Base-by-base conservation (phyloP, 495 filamentous ascomycete species). In the Neurospora sp. region DNA sequence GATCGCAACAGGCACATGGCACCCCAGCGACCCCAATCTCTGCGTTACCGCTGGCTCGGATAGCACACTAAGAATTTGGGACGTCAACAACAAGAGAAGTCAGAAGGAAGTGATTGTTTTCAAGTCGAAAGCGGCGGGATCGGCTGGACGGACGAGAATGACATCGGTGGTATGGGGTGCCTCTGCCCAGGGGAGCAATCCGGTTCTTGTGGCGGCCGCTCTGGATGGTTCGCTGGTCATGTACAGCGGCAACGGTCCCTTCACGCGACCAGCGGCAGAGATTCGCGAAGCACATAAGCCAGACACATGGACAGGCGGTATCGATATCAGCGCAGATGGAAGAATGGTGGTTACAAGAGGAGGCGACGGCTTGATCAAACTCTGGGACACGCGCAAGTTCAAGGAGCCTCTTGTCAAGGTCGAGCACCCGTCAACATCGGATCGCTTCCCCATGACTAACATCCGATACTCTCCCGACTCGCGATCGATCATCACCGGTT, bases 371-470 rank as follows among this genome's bases (percentile, higher is more conserved):
- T 61, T 85, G 35, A 94, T 88, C 76, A 92, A 91, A 83, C 87
- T 98, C 8, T 99, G 96, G 96, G 96, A 99, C 82, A 98, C 91
- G 5, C 89, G 96, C 69, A 99, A 98, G 78, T 96, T 99, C 85
- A 98, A 96, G 80, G 84, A 89, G 35, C 94, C 96, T 7, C 86
- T 99, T 20, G 92, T 89, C 40, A 91, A 89, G 3, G 88, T 92
- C n/a, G 81, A 91, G 3, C 92, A 96, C 80, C 83, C 89, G 5
- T 96, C 96, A 4, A 97, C 92, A 38, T 94, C 94, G 4, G 87
- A 87, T 73, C 90, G 94, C 75, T 96, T 92, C 78, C 88, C 94
- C 0, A 92, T 92, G 48, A 89, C 90, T 66, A 95, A 93, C 76
- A 97, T 99, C 79, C 86, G 88, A 68, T 99, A 97, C 84, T 93